Evolutionary conservation across 1,284 basidiomycete genomes (phyloP).

Genomic region (Sporisorium reilianum): DNA sequence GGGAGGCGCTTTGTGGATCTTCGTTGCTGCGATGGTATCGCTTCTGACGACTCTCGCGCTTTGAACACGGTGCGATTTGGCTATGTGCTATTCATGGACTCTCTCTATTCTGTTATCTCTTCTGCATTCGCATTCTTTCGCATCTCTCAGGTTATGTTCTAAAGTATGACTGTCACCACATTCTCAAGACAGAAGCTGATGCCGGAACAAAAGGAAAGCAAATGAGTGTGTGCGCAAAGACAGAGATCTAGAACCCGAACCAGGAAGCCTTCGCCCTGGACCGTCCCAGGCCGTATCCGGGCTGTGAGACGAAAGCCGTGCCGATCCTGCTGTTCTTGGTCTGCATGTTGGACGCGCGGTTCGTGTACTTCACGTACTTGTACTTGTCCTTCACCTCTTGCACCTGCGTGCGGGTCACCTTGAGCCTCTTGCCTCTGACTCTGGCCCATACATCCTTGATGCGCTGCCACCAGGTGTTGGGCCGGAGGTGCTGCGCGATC

Average conservation of each 20-base stretch:
- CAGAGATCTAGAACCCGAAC: not conserved
- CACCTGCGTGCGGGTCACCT: conserved; percentile 2
- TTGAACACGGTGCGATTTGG: not conserved
- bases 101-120: not conserved
- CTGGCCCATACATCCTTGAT: conserved; percentile 16
- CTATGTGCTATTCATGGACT: conserved; percentile 5
- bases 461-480: conserved; percentile 13
- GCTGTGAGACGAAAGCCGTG: not conserved
- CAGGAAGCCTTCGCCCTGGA: not conserved
- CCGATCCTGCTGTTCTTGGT: conserved; percentile 3
- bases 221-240: no score
- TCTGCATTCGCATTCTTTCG: conserved; percentile 12
- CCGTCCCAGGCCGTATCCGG: not conserved
- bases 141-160: not conserved
- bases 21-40: not conserved
- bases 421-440: conserved; percentile 8
- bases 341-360: not conserved
- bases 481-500: conserved; percentile 20
- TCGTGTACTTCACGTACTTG: no score
- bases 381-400: conserved; percentile 14
- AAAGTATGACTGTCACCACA: not conserved
- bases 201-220: not conserved
- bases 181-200: not conserved
- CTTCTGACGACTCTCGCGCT: conserved; percentile 9
- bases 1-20: not conserved